Percentiles rank a stretch among this genome's conserved stretches.
These are phyloP conservation scores for Cyberlindnera saturnus DNA, from an alignment of 805 yeast species.

Conservation along the genomic window DNA sequence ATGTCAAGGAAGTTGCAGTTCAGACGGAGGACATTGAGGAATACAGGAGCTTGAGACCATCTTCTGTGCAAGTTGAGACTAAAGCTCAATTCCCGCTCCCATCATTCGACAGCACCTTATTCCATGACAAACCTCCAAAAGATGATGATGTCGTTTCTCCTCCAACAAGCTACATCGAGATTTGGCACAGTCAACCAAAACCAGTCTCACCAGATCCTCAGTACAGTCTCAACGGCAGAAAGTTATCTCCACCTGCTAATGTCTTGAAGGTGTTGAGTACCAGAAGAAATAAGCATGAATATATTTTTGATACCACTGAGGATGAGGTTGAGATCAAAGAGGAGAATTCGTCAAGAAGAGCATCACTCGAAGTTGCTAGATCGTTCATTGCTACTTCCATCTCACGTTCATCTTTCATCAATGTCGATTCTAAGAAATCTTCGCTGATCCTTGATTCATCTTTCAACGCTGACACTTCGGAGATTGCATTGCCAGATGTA, in stretches of 20 bases:
- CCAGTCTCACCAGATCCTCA: conserved; percentile 18
- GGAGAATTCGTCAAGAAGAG: conserved; percentile 5
- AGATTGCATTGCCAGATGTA: conserved; percentile 34
- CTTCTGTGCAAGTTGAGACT: background rate
- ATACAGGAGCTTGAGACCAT: conserved; percentile 6
- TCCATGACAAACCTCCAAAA: conserved; percentile 21
- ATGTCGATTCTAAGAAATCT: conserved; percentile 16
- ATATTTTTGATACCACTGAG: conserved; percentile 7
- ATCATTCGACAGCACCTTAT: conserved; percentile 17
- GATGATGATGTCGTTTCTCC: conserved; percentile 1
- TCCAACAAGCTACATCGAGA: conserved; percentile 21
- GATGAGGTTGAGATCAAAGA: conserved; percentile 1
- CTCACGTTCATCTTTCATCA: conserved; percentile 19
- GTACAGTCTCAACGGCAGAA: conserved; percentile 12
- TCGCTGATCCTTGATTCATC: conserved; percentile 9
- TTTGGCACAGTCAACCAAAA: conserved; percentile 28
- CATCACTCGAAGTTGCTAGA: conserved; percentile 8
- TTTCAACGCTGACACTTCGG: conserved; percentile 8
- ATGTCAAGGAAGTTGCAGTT: conserved; percentile 5
- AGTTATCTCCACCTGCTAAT: conserved; percentile 17
- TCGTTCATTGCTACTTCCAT: conserved; percentile 20
- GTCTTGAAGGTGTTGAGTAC: conserved; percentile 18
- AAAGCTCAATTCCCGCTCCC: conserved; percentile 9
- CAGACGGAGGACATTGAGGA: conserved; percentile 9
- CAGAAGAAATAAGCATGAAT: conserved; percentile 11